Evolutionary conservation across 2,329 filamentous ascomycete species (phyloP), one percentile per base, ranked within the genome.

Genomic region (Aspergillus fischeri): DNA sequence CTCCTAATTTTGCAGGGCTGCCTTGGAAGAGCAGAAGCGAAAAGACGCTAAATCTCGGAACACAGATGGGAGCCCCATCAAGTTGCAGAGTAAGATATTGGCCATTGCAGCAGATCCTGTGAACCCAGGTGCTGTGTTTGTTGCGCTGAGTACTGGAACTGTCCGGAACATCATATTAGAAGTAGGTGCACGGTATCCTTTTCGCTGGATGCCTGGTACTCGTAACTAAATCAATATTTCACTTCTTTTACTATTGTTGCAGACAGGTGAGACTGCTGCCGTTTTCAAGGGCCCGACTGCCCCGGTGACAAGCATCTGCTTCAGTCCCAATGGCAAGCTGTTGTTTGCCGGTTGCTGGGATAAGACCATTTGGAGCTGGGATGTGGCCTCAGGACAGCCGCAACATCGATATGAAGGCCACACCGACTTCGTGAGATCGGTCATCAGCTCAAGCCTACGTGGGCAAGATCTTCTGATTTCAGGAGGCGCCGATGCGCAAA

Each of bases 341-440:
- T 53, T 77, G 27, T 97, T 91, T 73, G 91, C 91, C 25, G 93
- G 92, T 35, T 94, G 88, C 58, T 99, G 94, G 94, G 93, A 99
- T 76, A 96, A 96, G 77, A 83, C 85, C 21, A 83, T 97, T 57
- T 96, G 92, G 87, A 89, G 88, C 32, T 97, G 91, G 89, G 82
- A 90, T 66, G 77, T 88, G 32, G 77, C 81, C 20, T 84, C 84
- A 3, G 80, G 78, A 47, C 72, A 78, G 29, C 75, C 78, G 1
- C 79, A 78, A n/a, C 81, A 78, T 60, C 86, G 81, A 61, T 92
- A 87, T 64, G 82, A 83, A 57, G 92, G 91, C 4, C 93, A 97
- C 73, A 80, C 83, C 1, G 94, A 99, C 75, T 99, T 99, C 70
- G 89, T 99, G 66, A 97, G 97, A 76, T 81, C 89, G 3, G 77